Percentiles rank a stretch among this genome's conserved stretches.
Conservation (phyloP, 768 basidiomycete species). For the Tylopilus rubrobrunneus region DNA sequence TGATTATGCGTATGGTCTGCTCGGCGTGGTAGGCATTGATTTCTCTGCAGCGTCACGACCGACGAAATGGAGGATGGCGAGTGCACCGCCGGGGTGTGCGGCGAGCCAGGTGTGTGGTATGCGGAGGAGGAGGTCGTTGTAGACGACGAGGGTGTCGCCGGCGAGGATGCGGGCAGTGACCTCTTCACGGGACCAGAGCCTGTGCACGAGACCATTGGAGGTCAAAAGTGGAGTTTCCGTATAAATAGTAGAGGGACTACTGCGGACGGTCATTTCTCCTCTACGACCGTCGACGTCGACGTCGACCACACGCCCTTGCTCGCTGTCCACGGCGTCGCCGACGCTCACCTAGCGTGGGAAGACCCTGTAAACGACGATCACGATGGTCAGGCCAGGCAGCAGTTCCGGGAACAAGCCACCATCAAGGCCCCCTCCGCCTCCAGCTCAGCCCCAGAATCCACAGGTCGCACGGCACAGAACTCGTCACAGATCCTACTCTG, state of each 20-base stretch:
- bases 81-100: conserved; percentile 84
- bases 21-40: conserved; percentile 86
- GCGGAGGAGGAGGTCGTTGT: conserved; percentile 56
- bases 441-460: conserved; percentile 18
- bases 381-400: conserved; percentile 19
- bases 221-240: conserved; percentile 2
- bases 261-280: conserved; percentile 5
- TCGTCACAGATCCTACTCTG: conserved; percentile 45
- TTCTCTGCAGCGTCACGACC: conserved; percentile 95
- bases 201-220: conserved; percentile 30
- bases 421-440: conserved; percentile 13
- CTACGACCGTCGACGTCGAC: conserved; percentile 2
- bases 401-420: conserved; percentile 27
- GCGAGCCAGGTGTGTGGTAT: conserved; percentile 76
- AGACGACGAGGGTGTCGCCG: conserved; percentile 76
- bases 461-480: conserved; percentile 27
- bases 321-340: conserved; percentile 8
- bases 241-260: conserved; percentile 23
- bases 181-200: conserved; percentile 45
- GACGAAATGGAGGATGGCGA: conserved; percentile 90
- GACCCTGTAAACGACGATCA: not conserved
- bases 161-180: conserved; percentile 68
- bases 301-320: not conserved
- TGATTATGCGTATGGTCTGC: conserved; percentile 27
- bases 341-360: conserved; percentile 25